Evolutionary conservation across 257 asterid genomes (phyloP), one percentile per base, ranked within the genome.

Genomic region (Nicotiana undulata): DNA sequence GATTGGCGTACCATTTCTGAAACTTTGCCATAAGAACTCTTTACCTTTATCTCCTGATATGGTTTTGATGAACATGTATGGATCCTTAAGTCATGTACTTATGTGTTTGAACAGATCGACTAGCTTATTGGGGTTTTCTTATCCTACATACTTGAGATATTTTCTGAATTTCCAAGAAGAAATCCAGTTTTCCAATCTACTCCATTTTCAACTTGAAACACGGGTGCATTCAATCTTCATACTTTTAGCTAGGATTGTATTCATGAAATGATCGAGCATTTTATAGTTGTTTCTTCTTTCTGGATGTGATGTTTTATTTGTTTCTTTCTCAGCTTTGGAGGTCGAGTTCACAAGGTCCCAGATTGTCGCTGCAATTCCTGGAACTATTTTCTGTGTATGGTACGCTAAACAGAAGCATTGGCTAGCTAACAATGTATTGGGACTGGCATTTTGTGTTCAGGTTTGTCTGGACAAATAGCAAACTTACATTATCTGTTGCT

Each of bases 401-500:
- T 94, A 96, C 87, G 99, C 98, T 77, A 87, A 88, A 53, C 83
- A 91, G 92, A 96, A 96, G 92, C 99, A 96, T 83, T 96, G 99
- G 99, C 93, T 94, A 17, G 97, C 99, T 78, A 96, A 94, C 90
- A 96, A 96, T 81, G 88, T 91, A 59, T 86, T 96, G 92, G 98
- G 99, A 67, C 98, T 94, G 56, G 94, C 98, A 49, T 96, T 96
- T 88, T 90, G 92, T 93, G 89, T 96, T 89, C 99, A 95, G 97
- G 98, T 95, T 77, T 60, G 77, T 64, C 78, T 46, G 40, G 24
- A 15, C 15, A 70, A 72, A 34, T 22, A 72, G 40, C 60, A 17
- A 11, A 20, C 60, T 72, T 72, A 7, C 78, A 0, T 24, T 20
- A 1, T 72, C 40, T 46, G 60, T 72, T 24, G 40, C 40, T 72